Percentiles rank a stretch among this genome's conserved stretches.
These are phyloP conservation scores for Mucuna pruriens DNA, from an alignment of 306 rosid species.

Conservation along the genomic window DNA sequence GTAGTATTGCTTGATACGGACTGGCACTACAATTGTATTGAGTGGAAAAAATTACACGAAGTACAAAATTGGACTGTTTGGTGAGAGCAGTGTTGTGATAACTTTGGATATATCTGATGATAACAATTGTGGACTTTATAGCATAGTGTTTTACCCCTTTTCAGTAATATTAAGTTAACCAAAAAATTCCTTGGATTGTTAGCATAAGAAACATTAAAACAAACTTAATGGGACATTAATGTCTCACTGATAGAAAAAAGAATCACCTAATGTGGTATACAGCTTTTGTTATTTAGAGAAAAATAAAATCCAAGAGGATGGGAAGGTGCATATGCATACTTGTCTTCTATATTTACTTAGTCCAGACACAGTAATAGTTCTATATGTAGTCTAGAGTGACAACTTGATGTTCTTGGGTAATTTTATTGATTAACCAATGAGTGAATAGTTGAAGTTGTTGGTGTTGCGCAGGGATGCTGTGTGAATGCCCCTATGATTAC, in stretches of 20 bases:
- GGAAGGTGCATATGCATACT: background rate
- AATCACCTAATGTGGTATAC: background rate
- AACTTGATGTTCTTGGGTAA: background rate
- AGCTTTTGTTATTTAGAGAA: background rate
- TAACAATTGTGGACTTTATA: background rate
- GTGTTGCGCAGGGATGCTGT: slow-evolving; percentile 82
- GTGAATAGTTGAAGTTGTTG: slow-evolving; percentile 33
- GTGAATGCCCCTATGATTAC: slow-evolving; percentile 99
- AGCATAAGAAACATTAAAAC: background rate
- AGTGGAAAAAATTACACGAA: background rate
- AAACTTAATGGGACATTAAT: background rate
- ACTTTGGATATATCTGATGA: slow-evolving; percentile 20
- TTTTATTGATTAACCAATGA: slow-evolving; percentile 10
- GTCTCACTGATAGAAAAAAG: slow-evolving; percentile 18
- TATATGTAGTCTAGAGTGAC: slow-evolving; percentile 9
- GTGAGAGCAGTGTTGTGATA: background rate
- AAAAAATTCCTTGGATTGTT: slow-evolving; percentile 14
- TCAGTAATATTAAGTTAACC: slow-evolving; percentile 3
- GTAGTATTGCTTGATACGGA: slow-evolving; percentile 28
- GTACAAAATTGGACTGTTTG: background rate
- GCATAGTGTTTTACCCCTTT: background rate
- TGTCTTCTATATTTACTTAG: slow-evolving; percentile 8
- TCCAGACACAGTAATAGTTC: background rate
- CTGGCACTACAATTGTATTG: background rate
- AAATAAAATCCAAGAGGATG: background rate